Evolutionary conservation across 2,329 filamentous ascomycete species (phyloP).

Genomic region (Cercospora sp.): DNA sequence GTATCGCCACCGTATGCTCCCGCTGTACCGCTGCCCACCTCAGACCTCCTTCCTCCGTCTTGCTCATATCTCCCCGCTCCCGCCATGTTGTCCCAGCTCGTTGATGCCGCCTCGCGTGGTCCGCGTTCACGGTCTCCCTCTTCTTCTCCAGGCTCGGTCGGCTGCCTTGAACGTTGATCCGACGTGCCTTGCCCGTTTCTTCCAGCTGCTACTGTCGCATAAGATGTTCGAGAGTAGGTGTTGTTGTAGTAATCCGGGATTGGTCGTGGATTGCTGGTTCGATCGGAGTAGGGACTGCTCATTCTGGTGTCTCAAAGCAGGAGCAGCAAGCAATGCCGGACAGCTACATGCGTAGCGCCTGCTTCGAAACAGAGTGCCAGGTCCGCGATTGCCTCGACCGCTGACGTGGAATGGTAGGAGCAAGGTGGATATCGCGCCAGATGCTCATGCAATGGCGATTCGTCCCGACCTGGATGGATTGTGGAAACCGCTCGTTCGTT

Average conservation of each 20-base stretch:
- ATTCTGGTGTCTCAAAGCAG: slow-evolving; percentile 32
- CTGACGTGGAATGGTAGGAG: background rate
- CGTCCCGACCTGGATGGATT: background rate
- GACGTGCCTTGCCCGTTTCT: slow-evolving; percentile 37
- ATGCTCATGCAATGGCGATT: background rate
- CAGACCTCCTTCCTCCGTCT: slow-evolving; percentile 17
- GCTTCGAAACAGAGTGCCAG: background rate
- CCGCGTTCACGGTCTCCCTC: slow-evolving; percentile 4
- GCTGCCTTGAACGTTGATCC: background rate
- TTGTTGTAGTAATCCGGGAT: slow-evolving; percentile 37
- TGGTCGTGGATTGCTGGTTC: slow-evolving; percentile 40
- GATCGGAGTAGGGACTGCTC: slow-evolving; percentile 45
- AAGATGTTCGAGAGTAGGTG: slow-evolving; percentile 56
- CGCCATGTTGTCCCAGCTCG: slow-evolving; percentile 12
- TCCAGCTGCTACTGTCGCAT: slow-evolving; percentile 59
- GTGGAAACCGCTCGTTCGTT: background rate
- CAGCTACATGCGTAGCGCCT: slow-evolving; percentile 1
- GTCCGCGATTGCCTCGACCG: background rate
- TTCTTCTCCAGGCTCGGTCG: background rate
- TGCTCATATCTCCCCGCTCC: slow-evolving; percentile 12
- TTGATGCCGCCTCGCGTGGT: slow-evolving; percentile 3
- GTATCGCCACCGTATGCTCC: slow-evolving; percentile 21
- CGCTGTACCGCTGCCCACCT: slow-evolving; percentile 15
- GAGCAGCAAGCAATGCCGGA: background rate
- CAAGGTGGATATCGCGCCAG: background rate